Base-by-base conservation (phyloP, 306 rosid genomes). In the Rubus idaeus region DNA sequence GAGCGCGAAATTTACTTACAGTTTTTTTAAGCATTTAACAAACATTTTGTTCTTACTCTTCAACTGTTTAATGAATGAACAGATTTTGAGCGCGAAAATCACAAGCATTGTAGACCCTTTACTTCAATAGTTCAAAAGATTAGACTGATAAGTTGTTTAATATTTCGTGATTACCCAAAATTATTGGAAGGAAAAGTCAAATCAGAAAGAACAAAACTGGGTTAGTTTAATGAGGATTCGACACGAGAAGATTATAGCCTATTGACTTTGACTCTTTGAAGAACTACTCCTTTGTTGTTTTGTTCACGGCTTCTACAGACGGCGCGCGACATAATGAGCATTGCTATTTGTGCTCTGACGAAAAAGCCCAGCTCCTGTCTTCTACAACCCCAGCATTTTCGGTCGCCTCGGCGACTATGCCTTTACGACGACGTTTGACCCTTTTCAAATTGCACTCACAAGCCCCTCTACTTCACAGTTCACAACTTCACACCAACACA, bases 281-380 rank as follows among this genome's bases (percentile, higher is more conserved):
- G 58, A 18, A 45, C 47, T 23, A 5, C n/a, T 6, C 1, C 30
- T 14, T n/a, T 35, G 39, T 69, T 11, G 53, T 23, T 74, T 47
- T 17, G 62, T 50, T 77, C 14, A 37, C 57, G 57, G 56, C 42
- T 30, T 11, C 37, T 40, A 71, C 30, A 71, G 73, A 23, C 58
- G 46, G 68, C 78, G 63, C 74, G 37, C 7, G 84, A 42, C 78
- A 71, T n/a, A 57, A 6, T 0, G 49, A 44, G 72, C 81, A 41
- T 77, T 18, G 71, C 44, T 17, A 12, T 9, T 47, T 4, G 78
- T 53, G 84, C 64, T 47, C 45, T 55, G 78, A 50, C 53, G 8
- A 58, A 60, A 41, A 10, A 14, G 6, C 60, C 67, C 77, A 46
- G 7, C 42, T 11, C 8, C 21, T 72, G 84, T 47, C 45, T 60